A percentile compares a stretch with the other conserved stretches of the same genome.
Evolutionary conservation across 164 flowering plant species (phyloP).

Genomic region (Berberis thunbergii): DNA sequence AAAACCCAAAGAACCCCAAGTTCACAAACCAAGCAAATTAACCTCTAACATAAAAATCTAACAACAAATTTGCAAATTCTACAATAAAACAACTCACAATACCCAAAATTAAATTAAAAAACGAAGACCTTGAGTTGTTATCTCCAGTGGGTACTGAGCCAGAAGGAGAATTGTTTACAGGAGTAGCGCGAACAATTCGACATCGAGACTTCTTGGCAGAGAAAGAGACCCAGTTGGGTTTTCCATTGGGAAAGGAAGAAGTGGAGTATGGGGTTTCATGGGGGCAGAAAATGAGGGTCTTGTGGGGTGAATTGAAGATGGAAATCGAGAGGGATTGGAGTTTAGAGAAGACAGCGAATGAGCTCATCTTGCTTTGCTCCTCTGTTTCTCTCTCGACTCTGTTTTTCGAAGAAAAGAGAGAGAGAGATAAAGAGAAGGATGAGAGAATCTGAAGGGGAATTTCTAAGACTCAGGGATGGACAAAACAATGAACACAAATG

Average conservation of each 20-base stretch:
- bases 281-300: slow-evolving; percentile 13
- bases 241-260: slow-evolving; percentile 5
- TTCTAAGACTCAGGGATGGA: neutral
- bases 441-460: neutral
- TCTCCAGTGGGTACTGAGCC: slow-evolving; percentile 19
- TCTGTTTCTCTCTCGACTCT: neutral
- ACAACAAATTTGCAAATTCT: too few relatives aligned
- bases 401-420: neutral
- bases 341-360: slow-evolving; percentile 14
- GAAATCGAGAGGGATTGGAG: slow-evolving; percentile 3
- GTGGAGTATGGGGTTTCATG: slow-evolving; percentile 1
- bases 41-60: neutral
- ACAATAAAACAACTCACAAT: too few relatives aligned
- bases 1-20: too few relatives aligned
- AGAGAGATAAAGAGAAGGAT: neutral
- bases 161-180: slow-evolving; percentile 13
- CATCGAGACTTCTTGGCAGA: slow-evolving; percentile 3
- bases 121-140: slow-evolving; percentile 21
- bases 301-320: slow-evolving; percentile 7
- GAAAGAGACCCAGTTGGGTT: slow-evolving; percentile 3
- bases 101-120: neutral
- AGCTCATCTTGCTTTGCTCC: slow-evolving; percentile 18
- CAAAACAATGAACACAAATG: neutral
- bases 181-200: slow-evolving; percentile 12
- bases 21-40: too few relatives aligned